Base-by-base conservation (phyloP, 192 early-diverging fungal species). In the Chytriomyces sp. region DNA sequence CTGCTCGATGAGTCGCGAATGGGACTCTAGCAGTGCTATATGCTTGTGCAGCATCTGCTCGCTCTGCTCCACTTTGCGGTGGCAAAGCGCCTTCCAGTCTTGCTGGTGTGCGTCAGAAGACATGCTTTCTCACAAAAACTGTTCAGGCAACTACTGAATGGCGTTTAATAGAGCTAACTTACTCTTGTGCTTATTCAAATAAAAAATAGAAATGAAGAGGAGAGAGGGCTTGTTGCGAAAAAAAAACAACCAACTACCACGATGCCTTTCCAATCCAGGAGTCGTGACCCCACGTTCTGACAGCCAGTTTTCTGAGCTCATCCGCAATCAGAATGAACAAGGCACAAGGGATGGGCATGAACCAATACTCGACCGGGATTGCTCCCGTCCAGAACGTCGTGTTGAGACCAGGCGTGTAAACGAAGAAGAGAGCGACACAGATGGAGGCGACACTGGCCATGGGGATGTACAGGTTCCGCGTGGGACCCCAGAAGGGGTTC, bases 331-430 rank as follows among this genome's bases (percentile, higher is more conserved):
- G 54, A 64, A 91, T 85, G 52, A 82, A 74, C 3, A 83, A 17
- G 2, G 82, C 88, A 55, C 82, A 82, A 8, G 80, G 80, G 28
- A 91, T 37, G 3, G 91, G 89, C 39, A 89, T 74, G 61, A 90
- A 81, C 88, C 89, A 92, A 70, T 80, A 89, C 79, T 83, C 74
- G 34, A 81, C 73, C 5, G 89, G 91, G 32, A 91, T 80, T 1
- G 85, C 79, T 8, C 70, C 74, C 2, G 86, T 89, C 22, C 75
- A 52, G 58, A 92, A 85, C n/a, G 86, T 57, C 33, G n/a, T 75
- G n/a, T 90, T 80, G 59, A 90, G 79, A 7, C 80, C 77, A 0
- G 88, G 88, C 8, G 78, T 70, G 72, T 89, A 83, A 14, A 84
- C 75, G 55, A 73, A 68, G 32, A 80, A 65, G n/a, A 71, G 6